Conservation (phyloP, 495 filamentous ascomycete genomes). For the Tetracladium setigerum region DNA sequence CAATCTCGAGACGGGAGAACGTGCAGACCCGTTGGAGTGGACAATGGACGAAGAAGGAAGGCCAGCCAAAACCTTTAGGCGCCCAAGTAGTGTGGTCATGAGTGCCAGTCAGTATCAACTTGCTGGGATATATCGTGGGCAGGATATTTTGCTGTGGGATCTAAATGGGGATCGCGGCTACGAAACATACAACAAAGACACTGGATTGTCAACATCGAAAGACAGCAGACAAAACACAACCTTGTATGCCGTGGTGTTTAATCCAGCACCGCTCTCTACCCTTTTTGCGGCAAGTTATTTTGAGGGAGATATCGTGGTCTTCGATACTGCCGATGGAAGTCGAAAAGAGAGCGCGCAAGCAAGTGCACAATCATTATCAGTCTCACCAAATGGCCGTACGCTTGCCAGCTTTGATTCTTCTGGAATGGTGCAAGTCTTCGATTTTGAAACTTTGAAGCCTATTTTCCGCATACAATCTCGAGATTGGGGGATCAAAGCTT, state of each 20-base stretch:
- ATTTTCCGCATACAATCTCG: slow-evolving; percentile 13
- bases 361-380: slow-evolving; percentile 5
- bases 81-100: too few species aligned
- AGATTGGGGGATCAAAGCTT: slow-evolving; percentile 3
- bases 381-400: slow-evolving; percentile 11
- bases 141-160: neutral
- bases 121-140: neutral
- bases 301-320: slow-evolving; percentile 2
- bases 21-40: too few species aligned
- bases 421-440: slow-evolving; percentile 12
- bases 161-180: neutral
- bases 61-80: too few species aligned
- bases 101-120: too few species aligned
- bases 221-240: neutral
- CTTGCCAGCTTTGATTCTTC: slow-evolving; percentile 9
- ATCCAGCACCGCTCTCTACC: neutral
- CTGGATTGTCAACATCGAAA: neutral
- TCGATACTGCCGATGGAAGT: neutral
- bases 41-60: too few species aligned
- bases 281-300: neutral
- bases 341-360: neutral
- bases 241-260: neutral
- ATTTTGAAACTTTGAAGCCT: slow-evolving; percentile 13
- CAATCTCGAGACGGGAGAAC: too few species aligned
- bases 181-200: neutral